Conservation (phyloP, 169 alveolate genomes). For the Plasmodium relictum region DNA sequence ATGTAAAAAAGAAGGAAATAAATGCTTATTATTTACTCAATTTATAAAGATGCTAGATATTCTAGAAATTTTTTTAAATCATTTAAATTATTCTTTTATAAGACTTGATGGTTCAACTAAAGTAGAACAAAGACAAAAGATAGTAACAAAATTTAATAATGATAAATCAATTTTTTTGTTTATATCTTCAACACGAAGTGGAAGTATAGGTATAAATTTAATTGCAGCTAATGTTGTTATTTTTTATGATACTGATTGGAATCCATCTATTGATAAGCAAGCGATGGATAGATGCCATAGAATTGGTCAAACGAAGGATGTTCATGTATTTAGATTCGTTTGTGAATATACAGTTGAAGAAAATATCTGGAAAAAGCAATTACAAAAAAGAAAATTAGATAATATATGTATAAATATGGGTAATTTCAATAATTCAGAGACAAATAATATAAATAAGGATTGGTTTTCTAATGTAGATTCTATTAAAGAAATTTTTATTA, state of each 20-base stretch:
- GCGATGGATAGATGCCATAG: slow-evolving; percentile 99
- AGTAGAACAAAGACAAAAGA: slow-evolving; percentile 95
- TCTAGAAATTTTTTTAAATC: slow-evolving; percentile 96
- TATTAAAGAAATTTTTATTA: slow-evolving; percentile 45
- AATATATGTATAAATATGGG: slow-evolving; percentile 98
- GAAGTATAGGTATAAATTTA: slow-evolving; percentile 98
- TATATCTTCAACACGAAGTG: slow-evolving; percentile 98
- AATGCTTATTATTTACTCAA: slow-evolving; percentile 97
- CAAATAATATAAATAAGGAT: slow-evolving; percentile 1
- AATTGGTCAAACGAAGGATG: slow-evolving; percentile 98
- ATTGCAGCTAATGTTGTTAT: slow-evolving; percentile 99
- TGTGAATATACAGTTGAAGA: slow-evolving; percentile 98
- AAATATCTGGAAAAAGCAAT: slow-evolving; percentile 96
- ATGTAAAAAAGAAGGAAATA: slow-evolving; percentile 93
- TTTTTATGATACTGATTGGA: slow-evolving; percentile 99
- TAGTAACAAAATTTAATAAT: slow-evolving; percentile 96
- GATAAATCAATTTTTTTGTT: slow-evolving; percentile 95
- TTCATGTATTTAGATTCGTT: slow-evolving; percentile 96
- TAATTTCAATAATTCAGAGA: slow-evolving; percentile 83
- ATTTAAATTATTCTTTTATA: slow-evolving; percentile 95
- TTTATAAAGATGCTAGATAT: slow-evolving; percentile 98
- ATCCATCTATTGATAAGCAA: slow-evolving; percentile 99
- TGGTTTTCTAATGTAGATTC: slow-evolving; percentile 67
- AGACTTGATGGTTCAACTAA: slow-evolving; percentile 98
- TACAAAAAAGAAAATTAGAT: slow-evolving; percentile 97